Evolutionary conservation across 805 yeast species (phyloP).

Genomic region (Lachancea sp.): DNA sequence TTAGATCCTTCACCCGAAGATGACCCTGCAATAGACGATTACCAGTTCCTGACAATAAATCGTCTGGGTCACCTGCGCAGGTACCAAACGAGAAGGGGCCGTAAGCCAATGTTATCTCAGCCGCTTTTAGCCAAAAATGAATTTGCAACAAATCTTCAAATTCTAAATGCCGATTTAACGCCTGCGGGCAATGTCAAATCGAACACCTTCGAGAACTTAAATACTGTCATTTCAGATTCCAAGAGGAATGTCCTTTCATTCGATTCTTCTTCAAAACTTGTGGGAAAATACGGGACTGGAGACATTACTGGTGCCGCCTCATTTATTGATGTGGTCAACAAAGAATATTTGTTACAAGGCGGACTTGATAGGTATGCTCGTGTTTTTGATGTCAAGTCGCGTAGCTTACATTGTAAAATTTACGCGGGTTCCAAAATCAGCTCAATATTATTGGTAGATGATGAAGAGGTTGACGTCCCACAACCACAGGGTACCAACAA

Average conservation of each 20-base stretch:
- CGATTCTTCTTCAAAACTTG: constrained; percentile 44
- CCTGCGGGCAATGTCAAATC: constrained; percentile 20
- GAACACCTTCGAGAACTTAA: constrained; percentile 26
- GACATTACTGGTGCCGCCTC: constrained; percentile 55
- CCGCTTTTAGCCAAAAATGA: constrained; percentile 28
- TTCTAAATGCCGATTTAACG: constrained; percentile 14
- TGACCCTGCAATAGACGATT: constrained; percentile 29
- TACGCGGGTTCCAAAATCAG: constrained; percentile 66
- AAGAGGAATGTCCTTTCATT: constrained; percentile 58
- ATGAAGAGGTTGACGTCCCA: constrained; percentile 34
- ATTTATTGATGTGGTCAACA: constrained; percentile 20
- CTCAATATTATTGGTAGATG: constrained; percentile 24
- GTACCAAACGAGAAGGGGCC: constrained; percentile 63
- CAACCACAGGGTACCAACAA: constrained; percentile 18
- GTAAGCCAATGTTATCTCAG: constrained; percentile 50
- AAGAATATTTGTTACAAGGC: constrained; percentile 58
- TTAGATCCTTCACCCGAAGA: constrained; percentile 33
- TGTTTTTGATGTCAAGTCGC: constrained; percentile 55
- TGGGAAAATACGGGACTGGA: constrained; percentile 73
- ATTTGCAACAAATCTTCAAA: constrained; percentile 20
- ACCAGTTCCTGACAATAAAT: constrained; percentile 58
- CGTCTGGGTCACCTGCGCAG: constrained; percentile 49
- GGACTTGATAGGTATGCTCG: constrained; percentile 85
- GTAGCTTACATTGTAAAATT: constrained; percentile 60
- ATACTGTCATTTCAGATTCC: constrained; percentile 65